Evolutionary conservation across 2,329 filamentous ascomycete species (phyloP), one percentile per base, ranked within the genome.

Genomic region (Sporothrix pseudoabietina): DNA sequence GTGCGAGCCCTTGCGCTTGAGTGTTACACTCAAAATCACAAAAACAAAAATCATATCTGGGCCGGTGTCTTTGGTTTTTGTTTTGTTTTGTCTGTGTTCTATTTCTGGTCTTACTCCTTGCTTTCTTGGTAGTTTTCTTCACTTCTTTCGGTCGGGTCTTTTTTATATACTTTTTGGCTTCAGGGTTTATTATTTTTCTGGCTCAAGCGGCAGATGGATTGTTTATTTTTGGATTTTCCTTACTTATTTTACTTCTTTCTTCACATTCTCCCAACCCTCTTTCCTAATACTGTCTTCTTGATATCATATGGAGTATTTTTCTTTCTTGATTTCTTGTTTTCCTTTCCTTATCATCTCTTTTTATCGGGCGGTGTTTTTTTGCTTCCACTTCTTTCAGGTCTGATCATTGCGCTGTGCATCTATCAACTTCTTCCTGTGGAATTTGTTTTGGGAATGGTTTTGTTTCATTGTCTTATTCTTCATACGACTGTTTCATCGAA

Each of bases 301-400:
- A 54, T 69, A 54, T 55, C 47, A 69, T 69, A 69, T 10, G 66
- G 49, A 69, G 65, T 68, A 52, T 14, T n/a, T 44, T 26, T 69
- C 35, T 39, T n/a, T 66, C 26, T 26, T 26, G 26, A 1, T 26
- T 26, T 26, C 26, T 26, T 26, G 2, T 26, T 26, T 16, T 47
- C 30, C 30, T 14, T n/a, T 54, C 54, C 49, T 52, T 52, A 8
- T 14, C 54, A 35, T 16, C 30, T 55, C 47, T 26, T 39, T 69
- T 69, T 52, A 22, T 54, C 66, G 30, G 41, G 65, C 14, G 65
- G 65, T 32, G 19, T 68, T 69, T 41, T 26, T 52, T 22, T 39
- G n/a, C 52, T 22, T 44, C 32, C 30, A 22, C 22, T 57, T 57
- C 1, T 9, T 4, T 47, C 26, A 49, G 41, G 41, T 68, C 44